phyloP scores from a whole-genome alignment of 768 basidiomycete genomes.

The Stropharia rugosoannulata region DNA sequence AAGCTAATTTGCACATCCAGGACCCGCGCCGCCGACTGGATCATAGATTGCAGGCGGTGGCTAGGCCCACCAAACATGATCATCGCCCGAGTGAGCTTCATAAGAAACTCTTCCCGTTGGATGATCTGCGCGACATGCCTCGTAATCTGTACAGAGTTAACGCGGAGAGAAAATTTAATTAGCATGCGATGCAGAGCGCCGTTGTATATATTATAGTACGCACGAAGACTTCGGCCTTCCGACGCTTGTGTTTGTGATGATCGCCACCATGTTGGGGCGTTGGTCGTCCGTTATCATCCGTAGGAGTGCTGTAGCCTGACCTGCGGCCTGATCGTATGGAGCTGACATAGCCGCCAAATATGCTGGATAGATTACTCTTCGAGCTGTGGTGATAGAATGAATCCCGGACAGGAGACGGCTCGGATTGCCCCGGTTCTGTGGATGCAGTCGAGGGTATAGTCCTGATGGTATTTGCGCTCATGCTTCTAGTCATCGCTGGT shows the following conservation, averaged over 20 bases:
- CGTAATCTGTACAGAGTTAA: conserved; percentile 54
- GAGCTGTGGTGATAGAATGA: conserved; percentile 4
- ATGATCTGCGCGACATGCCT: conserved; percentile 83
- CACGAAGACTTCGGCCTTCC: conserved; percentile 77
- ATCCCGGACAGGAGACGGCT: not conserved
- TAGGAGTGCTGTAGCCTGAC: conserved; percentile 18
- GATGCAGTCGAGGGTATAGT: not conserved
- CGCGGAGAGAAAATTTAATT: not conserved
- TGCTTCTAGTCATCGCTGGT: not conserved
- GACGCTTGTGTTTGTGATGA: conserved; percentile 51
- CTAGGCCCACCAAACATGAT: conserved; percentile 90
- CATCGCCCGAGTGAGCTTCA: conserved; percentile 81
- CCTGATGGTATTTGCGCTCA: not conserved
- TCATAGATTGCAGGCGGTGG: conserved; percentile 80
- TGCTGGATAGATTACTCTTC: conserved; percentile 9
- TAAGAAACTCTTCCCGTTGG: conserved; percentile 78
- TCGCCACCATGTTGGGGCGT: conserved; percentile 11
- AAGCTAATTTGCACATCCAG: conserved; percentile 71
- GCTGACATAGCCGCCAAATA: conserved; percentile 11
- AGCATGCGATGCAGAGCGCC: not conserved
- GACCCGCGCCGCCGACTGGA: conserved; percentile 75
- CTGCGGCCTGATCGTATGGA: conserved; percentile 15
- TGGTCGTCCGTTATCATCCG: conserved; percentile 7
- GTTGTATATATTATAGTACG: conserved; percentile 21
- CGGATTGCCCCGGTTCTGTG: not conserved